Base-by-base conservation (phyloP, 1,284 basidiomycete species). In the Ganoderma lingzhi region DNA sequence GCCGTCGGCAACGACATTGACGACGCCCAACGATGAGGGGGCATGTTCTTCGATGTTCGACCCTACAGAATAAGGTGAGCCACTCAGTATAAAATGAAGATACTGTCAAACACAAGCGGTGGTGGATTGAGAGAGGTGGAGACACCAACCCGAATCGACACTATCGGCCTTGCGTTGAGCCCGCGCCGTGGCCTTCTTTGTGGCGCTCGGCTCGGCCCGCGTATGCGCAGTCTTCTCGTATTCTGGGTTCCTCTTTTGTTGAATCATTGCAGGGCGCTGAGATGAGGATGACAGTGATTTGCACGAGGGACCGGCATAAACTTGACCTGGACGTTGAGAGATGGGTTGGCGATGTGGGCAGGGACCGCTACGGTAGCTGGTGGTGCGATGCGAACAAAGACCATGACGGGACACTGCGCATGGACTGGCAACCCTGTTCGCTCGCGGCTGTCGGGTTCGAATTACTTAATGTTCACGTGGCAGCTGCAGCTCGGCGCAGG, bases 321-420 rank as follows among this genome's bases (percentile, higher is more conserved):
- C 23, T 28, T 28, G 48, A 28, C 23, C 9, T 28, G 48, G 48
- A 51, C 10, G 48, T 28, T 28, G 48, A 28, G 23, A 23, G 48
- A 28, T 23, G 23, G 23, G 19, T 14, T 9, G 23, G 23, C 8
- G 48, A 9, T 6, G 23, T 28, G 10, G 48, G 23, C 23, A 28
- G 23, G 23, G 23, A 28, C 9, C 28, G 23, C 23, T 51, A 82
- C 78, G 51, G 80, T 85, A 61, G 87, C 86, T 63, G 84, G 84
- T 51, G 48, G 48, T 51, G 23, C 48, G 74, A 90, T 74, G 74
- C 88, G 88, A 78, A 88, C 77, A 76, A 88, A 88, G 70, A 83
- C 45, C 45, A 15, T 5, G 23, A 23, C 23, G 23, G 23, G 23
- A 23, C 23, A 23, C 23, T 23, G 23, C 23, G 23, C 23, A 23